These are phyloP conservation scores for Gracilaria domingensis DNA, from an alignment of 23 red algal species.

Conservation along the genomic window DNA sequence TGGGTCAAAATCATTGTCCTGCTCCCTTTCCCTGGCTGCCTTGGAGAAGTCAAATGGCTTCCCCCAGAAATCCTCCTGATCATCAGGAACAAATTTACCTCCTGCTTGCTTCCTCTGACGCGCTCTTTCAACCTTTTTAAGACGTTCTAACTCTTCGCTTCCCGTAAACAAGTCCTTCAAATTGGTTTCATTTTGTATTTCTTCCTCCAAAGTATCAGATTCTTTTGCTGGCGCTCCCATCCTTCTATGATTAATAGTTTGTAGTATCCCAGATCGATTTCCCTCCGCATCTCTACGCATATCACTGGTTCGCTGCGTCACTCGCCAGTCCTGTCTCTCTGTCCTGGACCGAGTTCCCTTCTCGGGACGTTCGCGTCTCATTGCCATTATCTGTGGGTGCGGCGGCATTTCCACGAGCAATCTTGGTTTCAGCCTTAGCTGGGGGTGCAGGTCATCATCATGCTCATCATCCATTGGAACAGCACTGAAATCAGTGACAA, in stretches of 20 bases:
- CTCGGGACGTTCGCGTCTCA: slow-evolving; percentile 5
- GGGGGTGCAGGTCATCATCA: slow-evolving; percentile 56
- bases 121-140: slow-evolving; percentile 18
- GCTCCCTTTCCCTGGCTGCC: slow-evolving; percentile 24
- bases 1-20: not conserved
- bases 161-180: slow-evolving; percentile 1
- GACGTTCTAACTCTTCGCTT: slow-evolving; percentile 2
- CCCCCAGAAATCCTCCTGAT: slow-evolving; percentile 15
- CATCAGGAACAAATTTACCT: not conserved
- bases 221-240: not conserved
- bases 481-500: slow-evolving; percentile 29
- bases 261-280: not conserved
- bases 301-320: not conserved
- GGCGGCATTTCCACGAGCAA: slow-evolving; percentile 2
- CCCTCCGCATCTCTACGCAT: not conserved
- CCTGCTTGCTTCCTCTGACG: not conserved
- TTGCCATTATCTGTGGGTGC: not conserved
- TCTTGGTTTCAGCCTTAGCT: slow-evolving; percentile 61
- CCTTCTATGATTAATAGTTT: not conserved
- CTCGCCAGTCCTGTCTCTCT: not conserved
- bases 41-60: slow-evolving; percentile 63
- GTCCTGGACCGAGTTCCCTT: not conserved
- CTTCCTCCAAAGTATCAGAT: slow-evolving; percentile 5
- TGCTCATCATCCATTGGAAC: slow-evolving; percentile 33
- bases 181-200: not conserved